Evolutionary conservation across 805 yeast species (phyloP), one percentile per base, ranked within the genome.

Genomic region (Saturnispora ahearnii): DNA sequence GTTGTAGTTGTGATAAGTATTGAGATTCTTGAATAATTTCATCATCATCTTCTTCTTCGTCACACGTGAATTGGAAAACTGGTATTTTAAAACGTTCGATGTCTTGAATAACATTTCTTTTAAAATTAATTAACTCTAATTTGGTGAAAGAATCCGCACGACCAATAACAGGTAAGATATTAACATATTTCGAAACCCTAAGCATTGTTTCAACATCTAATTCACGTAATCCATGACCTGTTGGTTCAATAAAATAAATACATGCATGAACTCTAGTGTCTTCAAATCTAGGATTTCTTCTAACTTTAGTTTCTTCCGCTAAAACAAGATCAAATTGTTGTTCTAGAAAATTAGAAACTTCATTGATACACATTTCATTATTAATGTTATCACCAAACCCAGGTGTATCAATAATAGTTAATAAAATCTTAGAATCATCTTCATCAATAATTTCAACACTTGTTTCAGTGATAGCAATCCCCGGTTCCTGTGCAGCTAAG

Each of bases 261-360:
- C 84, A 76, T 7, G 79, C 81, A 61, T 85, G 93, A 40, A 85
- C 87, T 58, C 93, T 73, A 15, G 89, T 74, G 67, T 86, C 91
- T 57, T 77, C 82, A 61, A 84, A 81, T 55, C 87, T 73, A 26
- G 96, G 96, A 62, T 87, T 87, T 74, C 97, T 82, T 65, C 77
- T 77, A 55, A 89, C 87, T 55, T 91, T 74, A 1, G 93, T 85
- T 64, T 89, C 96, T 63, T 89, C 96, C 2, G 87, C 87, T 44
- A 89, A 73, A 0, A 86, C 88, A 50, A 75, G 70, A 62, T 84
- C 90, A 61, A 84, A 85, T 61, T 85, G 91, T 62, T 82, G 88
- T 62, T 82, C 84, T 59, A 86, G 67, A 62, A 76, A 86, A 50
- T 74, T 72, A 48, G 78, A 77, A 47, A 85, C 77, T 61, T 85